Conservation (phyloP, 1,284 basidiomycete species). For the Tremellales sp. region DNA sequence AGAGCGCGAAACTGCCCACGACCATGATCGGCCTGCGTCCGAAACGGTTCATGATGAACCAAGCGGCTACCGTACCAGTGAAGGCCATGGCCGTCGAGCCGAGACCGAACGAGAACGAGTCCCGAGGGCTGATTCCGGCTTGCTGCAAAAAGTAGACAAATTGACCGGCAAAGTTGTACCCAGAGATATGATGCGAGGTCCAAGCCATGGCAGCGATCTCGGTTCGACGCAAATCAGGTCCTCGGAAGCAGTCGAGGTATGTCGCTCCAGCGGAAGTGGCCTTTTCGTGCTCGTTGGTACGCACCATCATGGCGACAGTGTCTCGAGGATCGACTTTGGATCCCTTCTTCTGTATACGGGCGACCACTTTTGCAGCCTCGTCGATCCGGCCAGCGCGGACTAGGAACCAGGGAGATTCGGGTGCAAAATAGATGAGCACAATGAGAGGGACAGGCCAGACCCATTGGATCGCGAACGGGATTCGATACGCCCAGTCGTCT, state of each 20-base stretch:
- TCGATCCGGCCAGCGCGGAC: slow-evolving; percentile 10
- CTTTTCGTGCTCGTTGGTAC: slow-evolving; percentile 26
- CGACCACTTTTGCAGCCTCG: slow-evolving; percentile 4
- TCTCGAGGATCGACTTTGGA: slow-evolving; percentile 32
- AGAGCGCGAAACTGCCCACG: too few relatives aligned
- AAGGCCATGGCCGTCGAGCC: slow-evolving; percentile 8
- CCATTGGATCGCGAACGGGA: slow-evolving; percentile 39
- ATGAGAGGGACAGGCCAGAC: slow-evolving; percentile 40
- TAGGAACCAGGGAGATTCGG: slow-evolving; percentile 11
- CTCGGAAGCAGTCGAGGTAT: slow-evolving; percentile 46
- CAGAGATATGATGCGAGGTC: too few relatives aligned
- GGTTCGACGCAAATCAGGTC: slow-evolving; percentile 36
- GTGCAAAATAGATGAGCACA: slow-evolving; percentile 2
- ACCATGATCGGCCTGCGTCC: too few relatives aligned
- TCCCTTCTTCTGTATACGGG: slow-evolving; percentile 17
- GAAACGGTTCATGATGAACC: slow-evolving; percentile 7
- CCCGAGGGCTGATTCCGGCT: slow-evolving; percentile 1
- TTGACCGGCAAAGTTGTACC: too few relatives aligned
- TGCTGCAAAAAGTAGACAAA: too few relatives aligned
- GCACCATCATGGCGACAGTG: slow-evolving; percentile 40
- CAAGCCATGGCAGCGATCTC: neutral
- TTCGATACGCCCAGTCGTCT: slow-evolving; percentile 18
- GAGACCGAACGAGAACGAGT: slow-evolving; percentile 13
- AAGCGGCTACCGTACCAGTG: slow-evolving; percentile 10
- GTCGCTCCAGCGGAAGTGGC: slow-evolving; percentile 22